A percentile compares a stretch with the other conserved stretches of the same genome.
These are phyloP conservation scores for Pseudisothecium myosuroides DNA, from an alignment of 225 moss, liverwort and hornwort genomes.

Conservation along the genomic window DNA sequence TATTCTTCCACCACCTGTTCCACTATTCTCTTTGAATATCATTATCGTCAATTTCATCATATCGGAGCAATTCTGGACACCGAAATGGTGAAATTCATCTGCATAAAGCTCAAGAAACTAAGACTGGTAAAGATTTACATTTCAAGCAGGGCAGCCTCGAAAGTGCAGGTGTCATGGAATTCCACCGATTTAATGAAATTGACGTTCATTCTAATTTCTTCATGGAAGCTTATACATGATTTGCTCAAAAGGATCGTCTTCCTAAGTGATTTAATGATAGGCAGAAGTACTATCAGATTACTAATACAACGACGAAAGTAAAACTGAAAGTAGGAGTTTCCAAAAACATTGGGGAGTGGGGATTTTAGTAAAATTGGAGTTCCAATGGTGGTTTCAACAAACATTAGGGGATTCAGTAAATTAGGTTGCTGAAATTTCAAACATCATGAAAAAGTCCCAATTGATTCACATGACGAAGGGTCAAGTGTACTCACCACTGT, in stretches of 20 bases:
- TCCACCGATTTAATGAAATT: background rate
- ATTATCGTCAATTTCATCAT: background rate
- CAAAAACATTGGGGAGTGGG: background rate
- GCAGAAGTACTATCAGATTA: background rate
- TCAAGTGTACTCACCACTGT: background rate
- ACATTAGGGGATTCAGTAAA: background rate
- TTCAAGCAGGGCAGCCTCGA: background rate
- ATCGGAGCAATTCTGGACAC: background rate
- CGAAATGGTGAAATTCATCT: background rate
- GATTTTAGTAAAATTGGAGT: background rate
- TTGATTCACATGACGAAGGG: background rate
- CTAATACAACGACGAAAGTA: background rate
- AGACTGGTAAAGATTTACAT: background rate
- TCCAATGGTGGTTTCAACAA: background rate
- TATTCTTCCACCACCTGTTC: background rate
- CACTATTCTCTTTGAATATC: background rate
- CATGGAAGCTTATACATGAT: background rate
- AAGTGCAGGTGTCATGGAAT: background rate
- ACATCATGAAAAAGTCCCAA: background rate
- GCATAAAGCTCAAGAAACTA: background rate
- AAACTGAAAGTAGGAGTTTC: background rate
- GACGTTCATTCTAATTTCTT: background rate
- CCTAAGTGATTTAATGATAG: background rate
- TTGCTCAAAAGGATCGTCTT: background rate
- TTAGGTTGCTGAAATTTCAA: background rate